These are phyloP conservation scores for Phyllosticta citrichinensis DNA, from an alignment of 2,329 filamentous ascomycete species.

Conservation along the genomic window DNA sequence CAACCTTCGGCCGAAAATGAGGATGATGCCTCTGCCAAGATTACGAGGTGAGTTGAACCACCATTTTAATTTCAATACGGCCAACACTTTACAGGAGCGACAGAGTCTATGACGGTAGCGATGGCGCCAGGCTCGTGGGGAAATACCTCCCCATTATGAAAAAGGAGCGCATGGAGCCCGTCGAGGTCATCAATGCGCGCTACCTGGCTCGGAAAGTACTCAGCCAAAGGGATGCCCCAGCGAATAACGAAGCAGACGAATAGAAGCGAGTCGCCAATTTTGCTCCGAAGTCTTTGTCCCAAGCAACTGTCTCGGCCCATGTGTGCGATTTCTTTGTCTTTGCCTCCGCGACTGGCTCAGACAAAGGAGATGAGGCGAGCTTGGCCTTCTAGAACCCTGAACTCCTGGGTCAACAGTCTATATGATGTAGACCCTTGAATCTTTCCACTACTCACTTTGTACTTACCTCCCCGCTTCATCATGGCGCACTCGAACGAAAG, in stretches of 20 bases:
- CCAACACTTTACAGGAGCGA: constrained; percentile 25
- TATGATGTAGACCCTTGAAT: background rate
- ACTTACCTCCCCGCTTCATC: background rate
- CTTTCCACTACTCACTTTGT: background rate
- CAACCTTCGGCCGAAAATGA: constrained; percentile 10
- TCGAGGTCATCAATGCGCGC: constrained; percentile 53
- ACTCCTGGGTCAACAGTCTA: background rate
- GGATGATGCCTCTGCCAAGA: constrained; percentile 6
- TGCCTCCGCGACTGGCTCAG: background rate
- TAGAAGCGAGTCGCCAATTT: background rate
- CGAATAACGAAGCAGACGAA: background rate
- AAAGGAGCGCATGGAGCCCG: constrained; percentile 45
- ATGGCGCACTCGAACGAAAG: background rate
- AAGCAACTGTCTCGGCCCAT: background rate
- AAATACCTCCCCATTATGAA: constrained; percentile 48
- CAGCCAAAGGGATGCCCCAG: background rate
- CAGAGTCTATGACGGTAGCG: constrained; percentile 49
- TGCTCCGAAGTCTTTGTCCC: background rate
- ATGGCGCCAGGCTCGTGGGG: constrained; percentile 44
- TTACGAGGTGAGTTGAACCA: background rate
- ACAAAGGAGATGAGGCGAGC: background rate
- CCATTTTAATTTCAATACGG: background rate
- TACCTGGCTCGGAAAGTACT: constrained; percentile 45
- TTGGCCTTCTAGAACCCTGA: background rate
- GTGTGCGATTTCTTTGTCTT: background rate